Evolutionary conservation across 2,329 filamentous ascomycete species (phyloP).

Genomic region (Apiospora pterosperma): DNA sequence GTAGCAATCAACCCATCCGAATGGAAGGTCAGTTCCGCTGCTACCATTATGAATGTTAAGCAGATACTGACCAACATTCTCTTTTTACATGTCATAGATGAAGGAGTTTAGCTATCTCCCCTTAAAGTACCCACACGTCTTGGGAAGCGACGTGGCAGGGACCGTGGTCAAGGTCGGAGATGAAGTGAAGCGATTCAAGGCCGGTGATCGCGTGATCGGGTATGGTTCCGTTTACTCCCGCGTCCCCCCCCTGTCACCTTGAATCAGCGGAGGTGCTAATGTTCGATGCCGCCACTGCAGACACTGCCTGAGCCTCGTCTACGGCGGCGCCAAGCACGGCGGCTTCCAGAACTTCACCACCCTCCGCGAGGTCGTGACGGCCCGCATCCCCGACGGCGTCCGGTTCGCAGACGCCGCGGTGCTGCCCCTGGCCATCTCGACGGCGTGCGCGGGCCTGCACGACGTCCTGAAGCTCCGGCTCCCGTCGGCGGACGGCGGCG

Average conservation of each 20-base stretch:
- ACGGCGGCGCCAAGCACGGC: constrained; percentile 17
- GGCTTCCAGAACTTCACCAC: constrained; percentile 25
- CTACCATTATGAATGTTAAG: too few species aligned
- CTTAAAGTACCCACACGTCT: constrained; percentile 25
- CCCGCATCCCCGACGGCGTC: constrained; percentile 15
- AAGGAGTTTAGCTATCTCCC: constrained; percentile 2
- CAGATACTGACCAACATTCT: too few species aligned
- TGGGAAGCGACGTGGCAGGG: constrained; percentile 30
- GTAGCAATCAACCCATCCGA: constrained; percentile 9
- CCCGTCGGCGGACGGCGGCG: constrained; percentile 12
- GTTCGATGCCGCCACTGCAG: not conserved
- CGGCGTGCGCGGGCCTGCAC: constrained; percentile 22
- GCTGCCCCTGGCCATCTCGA: constrained; percentile 22
- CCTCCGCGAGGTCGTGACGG: constrained; percentile 2
- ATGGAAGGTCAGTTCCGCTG: not conserved
- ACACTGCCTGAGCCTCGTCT: constrained; percentile 9
- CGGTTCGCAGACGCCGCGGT: constrained; percentile 19
- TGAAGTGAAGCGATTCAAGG: constrained; percentile 19
- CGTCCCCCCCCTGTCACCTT: not conserved
- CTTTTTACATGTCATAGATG: not conserved
- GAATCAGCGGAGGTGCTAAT: too few species aligned
- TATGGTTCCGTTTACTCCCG: not conserved
- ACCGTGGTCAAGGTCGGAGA: constrained; percentile 26
- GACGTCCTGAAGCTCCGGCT: constrained; percentile 19
- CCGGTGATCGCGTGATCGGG: constrained; percentile 29